Evolutionary conservation across 768 basidiomycete species (phyloP), one percentile per base, ranked within the genome.

Genomic region (Boletus sensibilis): DNA sequence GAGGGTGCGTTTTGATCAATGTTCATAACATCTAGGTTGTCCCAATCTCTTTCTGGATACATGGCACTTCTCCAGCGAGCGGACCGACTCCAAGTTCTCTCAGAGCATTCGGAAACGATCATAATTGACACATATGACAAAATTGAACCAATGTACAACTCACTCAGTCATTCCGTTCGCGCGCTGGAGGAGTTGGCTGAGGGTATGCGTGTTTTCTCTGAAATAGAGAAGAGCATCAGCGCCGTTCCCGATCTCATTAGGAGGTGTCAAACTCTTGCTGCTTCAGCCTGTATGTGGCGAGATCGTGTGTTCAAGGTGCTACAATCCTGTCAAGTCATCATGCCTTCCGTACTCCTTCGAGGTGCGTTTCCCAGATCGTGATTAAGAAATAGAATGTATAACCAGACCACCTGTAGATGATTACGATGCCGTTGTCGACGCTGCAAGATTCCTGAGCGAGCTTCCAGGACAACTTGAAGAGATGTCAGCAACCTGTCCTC

Each of bases 141-240:
- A 21, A 45, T 72, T 1, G 58, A 60, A 50, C 51, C 61, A 4
- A 59, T 73, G 50, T 41, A 51, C 37, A 29, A 57, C 18, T 62
- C 70, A 3, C 38, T 72, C 16, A 23, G 46, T 21, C 50, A 53
- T 25, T 60, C 57, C 38, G 31, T 54, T 11, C 68, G 71, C 48
- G 72, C 77, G 13, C 59, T 80, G 29, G 67, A 73, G 11, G 80
- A 81, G 55, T 65, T 75, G 43, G 67, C 55, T 23, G 67, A 72
- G 31, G 76, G 68, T 20, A 68, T 78, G 37, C 49, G 52, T 7
- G 59, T 65, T 13, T 76, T 76, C 58, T 68, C 67, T 38, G 65
- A 70, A 8, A 62, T 77, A 42, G 65, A 75, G 52, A 66, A 64
- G 29, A 56, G 56, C 23, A 52, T 40, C 10, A 53, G 56, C 8